These are phyloP conservation scores for Hymenoscyphus infarciens DNA, from an alignment of 2,329 filamentous ascomycete species.

Conservation along the genomic window DNA sequence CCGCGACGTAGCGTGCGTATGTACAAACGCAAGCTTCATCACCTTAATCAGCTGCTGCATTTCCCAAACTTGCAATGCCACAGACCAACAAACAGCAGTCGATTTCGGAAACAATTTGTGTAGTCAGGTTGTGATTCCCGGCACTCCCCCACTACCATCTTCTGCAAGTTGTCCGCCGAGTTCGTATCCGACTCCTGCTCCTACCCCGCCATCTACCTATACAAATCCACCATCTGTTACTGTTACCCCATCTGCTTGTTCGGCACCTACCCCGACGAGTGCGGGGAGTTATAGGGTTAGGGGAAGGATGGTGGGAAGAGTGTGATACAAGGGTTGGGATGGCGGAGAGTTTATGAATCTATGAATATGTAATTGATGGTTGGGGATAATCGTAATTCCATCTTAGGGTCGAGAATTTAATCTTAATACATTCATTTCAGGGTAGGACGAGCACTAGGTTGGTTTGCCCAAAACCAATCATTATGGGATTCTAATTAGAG, in stretches of 20 bases:
- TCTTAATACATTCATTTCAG: not conserved
- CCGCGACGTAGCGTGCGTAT: slow-evolving; percentile 12
- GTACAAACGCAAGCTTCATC: slow-evolving; percentile 7
- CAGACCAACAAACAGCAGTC: slow-evolving; percentile 7
- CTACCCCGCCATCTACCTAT: not conserved
- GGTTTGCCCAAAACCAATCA: not conserved
- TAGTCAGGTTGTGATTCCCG: slow-evolving; percentile 9
- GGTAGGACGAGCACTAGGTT: not conserved
- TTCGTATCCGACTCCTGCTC: not conserved
- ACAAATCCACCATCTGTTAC: not conserved
- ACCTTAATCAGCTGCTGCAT: slow-evolving; percentile 13
- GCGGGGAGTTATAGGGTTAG: not conserved
- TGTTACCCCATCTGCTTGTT: not conserved
- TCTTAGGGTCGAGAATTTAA: not conserved
- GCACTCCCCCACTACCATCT: slow-evolving; percentile 9
- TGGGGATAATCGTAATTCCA: not conserved
- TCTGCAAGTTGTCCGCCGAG: slow-evolving; percentile 5
- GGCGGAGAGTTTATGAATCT: not conserved
- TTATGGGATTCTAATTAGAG: not conserved
- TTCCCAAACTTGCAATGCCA: slow-evolving; percentile 1
- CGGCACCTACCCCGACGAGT: not conserved
- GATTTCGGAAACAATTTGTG: slow-evolving; percentile 12
- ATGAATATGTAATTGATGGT: not conserved
- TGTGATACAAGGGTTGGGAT: not conserved
- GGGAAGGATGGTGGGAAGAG: not conserved